Base-by-base conservation (phyloP, 805 yeast genomes). In the Deakozyma indianensis region DNA sequence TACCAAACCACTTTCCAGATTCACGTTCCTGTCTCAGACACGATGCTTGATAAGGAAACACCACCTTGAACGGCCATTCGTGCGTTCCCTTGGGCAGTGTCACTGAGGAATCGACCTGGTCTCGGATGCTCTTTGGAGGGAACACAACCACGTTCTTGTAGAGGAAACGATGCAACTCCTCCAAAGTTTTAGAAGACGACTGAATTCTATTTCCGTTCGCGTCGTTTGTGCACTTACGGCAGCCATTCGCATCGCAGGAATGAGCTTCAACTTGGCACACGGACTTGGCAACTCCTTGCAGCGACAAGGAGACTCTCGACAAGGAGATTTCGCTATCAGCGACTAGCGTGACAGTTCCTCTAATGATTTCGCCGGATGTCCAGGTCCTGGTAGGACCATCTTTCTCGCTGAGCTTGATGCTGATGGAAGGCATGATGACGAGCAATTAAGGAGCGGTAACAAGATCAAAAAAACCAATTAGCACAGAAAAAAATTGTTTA, bases 321-420 rank as follows among this genome's bases (percentile, higher is more conserved):
- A 52, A 55, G 51, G 57, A 54, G n/a, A 40, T 24, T 15, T 40
- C 24, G 23, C n/a, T 40, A 5, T 23, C 24, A 16, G 7, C 5
- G 4, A 40, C 42, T 11, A 22, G 25, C 20, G n/a, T 41, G 22
- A 43, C 23, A 20, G 23, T 21, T 41, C 44, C 43, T 40, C 20
- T 16, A 27, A 32, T 20, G 18, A 32, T 32, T n/a, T 32, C 38
- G 4, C 38, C 38, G 16, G 38, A 32, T 14, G 38, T 32, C 38
- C 38, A 32, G 38, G 38, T 9, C 38, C 38, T 14, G 7, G 11
- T 5, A 7, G 5, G 38, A 20, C 38, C 38, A n/a, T 32, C 38
- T n/a, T 32, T 32, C 5, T 32, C 38, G 38, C 18, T 32, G 18
- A 32, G 18, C 7, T n/a, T 7, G 38, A 32, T 32, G 38, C 18